Conservation (phyloP, 1,284 basidiomycete genomes). For the Ustilago loliicola region DNA sequence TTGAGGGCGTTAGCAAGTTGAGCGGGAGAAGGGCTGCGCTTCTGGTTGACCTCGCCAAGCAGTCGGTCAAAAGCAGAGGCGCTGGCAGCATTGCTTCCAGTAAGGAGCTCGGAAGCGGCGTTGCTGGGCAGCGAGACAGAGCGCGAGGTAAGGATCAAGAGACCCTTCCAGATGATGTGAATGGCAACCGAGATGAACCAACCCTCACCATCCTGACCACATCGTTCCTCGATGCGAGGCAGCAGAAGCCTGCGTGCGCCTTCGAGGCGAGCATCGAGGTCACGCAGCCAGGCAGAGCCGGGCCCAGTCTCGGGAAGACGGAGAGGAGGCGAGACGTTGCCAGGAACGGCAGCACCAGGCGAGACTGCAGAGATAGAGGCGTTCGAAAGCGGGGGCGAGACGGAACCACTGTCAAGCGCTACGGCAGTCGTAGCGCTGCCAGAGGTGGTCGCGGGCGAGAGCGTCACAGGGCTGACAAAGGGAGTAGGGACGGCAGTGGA, state of each 20-base stretch:
- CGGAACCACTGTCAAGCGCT: slow-evolving; percentile 15
- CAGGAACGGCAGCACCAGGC: slow-evolving; percentile 14
- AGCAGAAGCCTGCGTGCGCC: slow-evolving; percentile 60
- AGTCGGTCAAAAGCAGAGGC: slow-evolving; percentile 45
- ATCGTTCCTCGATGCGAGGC: slow-evolving; percentile 65
- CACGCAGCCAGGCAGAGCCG: slow-evolving; percentile 59
- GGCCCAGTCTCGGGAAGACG: slow-evolving; percentile 35
- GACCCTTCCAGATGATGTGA: slow-evolving; percentile 68
- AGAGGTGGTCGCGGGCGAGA: slow-evolving; percentile 47
- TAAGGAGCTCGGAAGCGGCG: slow-evolving; percentile 29
- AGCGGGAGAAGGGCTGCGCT: slow-evolving; percentile 59
- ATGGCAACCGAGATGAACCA: slow-evolving; percentile 69
- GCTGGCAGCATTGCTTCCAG: slow-evolving; percentile 45
- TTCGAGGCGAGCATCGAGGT: slow-evolving; percentile 66
- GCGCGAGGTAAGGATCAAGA: slow-evolving; percentile 62
- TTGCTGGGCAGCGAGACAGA: slow-evolving; percentile 52
- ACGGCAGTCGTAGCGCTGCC: slow-evolving; percentile 10
- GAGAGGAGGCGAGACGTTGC: slow-evolving; percentile 42
- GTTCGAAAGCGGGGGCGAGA: slow-evolving; percentile 21
- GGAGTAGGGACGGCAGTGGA: slow-evolving; percentile 56
- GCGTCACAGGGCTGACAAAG: slow-evolving; percentile 47
- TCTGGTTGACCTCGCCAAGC: slow-evolving; percentile 50
- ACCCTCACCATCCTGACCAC: slow-evolving; percentile 66
- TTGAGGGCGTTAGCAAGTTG: slow-evolving; percentile 60
- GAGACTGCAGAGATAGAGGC: slow-evolving; percentile 10